Conservation (phyloP, 2,329 filamentous ascomycete genomes). For the Colletotrichum lini region DNA sequence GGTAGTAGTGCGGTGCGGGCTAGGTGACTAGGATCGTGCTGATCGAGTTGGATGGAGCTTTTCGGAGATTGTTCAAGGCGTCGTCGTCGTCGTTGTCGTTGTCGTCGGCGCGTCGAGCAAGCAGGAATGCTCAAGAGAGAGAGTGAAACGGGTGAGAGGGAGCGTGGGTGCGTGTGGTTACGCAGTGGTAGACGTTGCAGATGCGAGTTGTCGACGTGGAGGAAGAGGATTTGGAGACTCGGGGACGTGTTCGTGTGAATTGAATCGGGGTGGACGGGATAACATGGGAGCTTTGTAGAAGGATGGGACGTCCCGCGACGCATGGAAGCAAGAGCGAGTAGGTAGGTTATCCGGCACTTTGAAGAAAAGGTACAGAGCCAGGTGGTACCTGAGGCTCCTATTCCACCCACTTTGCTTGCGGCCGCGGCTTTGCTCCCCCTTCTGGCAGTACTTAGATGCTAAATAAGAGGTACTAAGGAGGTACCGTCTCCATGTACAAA, state of each 20-base stretch:
- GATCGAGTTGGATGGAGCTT: not conserved
- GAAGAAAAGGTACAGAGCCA: constrained; percentile 19
- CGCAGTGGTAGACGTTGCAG: constrained; percentile 8
- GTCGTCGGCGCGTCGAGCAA: not conserved
- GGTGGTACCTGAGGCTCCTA: constrained; percentile 37
- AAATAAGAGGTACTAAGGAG: no score
- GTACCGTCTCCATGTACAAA: no score
- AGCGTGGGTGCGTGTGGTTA: not conserved
- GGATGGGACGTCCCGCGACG: constrained; percentile 18
- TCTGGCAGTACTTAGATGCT: no score
- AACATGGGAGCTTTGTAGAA: constrained; percentile 32
- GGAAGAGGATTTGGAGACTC: constrained; percentile 34
- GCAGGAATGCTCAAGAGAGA: not conserved
- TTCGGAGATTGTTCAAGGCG: not conserved
- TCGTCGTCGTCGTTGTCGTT: not conserved
- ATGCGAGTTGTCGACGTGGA: constrained; percentile 19
- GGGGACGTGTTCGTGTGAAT: constrained; percentile 33
- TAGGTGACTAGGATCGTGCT: not conserved
- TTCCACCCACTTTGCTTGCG: not conserved
- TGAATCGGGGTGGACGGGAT: constrained; percentile 38
- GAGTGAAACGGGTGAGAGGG: not conserved
- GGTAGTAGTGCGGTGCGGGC: not conserved
- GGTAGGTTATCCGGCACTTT: not conserved
- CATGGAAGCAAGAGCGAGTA: not conserved
- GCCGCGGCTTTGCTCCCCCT: not conserved